Base-by-base conservation (phyloP, 179 eudicot species). In the Heliamphora pulchella region DNA sequence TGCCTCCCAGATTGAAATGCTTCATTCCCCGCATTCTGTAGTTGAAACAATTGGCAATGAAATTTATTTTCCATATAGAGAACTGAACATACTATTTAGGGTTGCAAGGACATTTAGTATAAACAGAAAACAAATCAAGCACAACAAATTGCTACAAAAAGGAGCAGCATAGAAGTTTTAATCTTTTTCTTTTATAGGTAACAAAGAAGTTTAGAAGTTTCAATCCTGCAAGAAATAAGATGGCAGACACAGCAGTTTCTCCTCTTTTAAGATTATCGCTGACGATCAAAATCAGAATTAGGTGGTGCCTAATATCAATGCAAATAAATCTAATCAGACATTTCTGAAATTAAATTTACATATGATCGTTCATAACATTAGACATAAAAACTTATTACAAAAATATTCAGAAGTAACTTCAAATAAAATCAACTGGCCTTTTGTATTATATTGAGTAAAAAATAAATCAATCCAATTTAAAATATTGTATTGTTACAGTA, bases 21-120 rank as follows among this genome's bases (percentile, higher is more conserved):
- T 86, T 89, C 86, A 84, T 95, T 94, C 63, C 98, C 98, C 77
- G 90, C 91, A 86, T 79, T 91, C 98, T 94, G 89, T 75, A 82
- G 59, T 77, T 78, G 80, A 81, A 71, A 77, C 47, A 31, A 84
- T 13, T 3, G 66, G 61, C 10, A 41, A 51, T 4, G 11, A 48
- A 31, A 74, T 43, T n/a, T 71, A 43, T 8, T 64, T 48, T 53
- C 51, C 39, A 61, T 54, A 2, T 14, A 8, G 22, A 69, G 48
- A 55, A 43, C 20, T 0, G 17, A 14, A 18, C 8, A 20, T 8
- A 63, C 17, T 8, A 62, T 20, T 20, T 64, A 64, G 10, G 44
- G 44, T 13, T n/a, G 9, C 61, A 73, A 18, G 2, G 1, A 73
- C 13, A 10, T 20, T n/a, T 43, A n/a, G 44, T 18, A 4, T 8